Evolutionary conservation across 768 basidiomycete genomes (phyloP).

Genomic region (Rhizopogon roseolus): DNA sequence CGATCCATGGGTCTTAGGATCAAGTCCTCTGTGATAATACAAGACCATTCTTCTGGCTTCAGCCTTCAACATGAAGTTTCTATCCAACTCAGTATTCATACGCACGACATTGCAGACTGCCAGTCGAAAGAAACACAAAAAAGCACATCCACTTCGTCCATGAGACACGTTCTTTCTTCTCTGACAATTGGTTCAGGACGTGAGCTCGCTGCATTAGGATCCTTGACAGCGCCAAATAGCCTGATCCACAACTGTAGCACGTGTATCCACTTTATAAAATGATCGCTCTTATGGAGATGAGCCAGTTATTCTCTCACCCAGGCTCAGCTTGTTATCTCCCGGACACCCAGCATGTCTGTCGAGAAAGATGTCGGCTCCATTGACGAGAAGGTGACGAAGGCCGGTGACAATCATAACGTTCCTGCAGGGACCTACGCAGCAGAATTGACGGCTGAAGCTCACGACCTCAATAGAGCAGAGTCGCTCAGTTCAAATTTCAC

Average conservation of each 20-base stretch:
- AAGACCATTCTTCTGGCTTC: too few species aligned
- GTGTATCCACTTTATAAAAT: conserved; percentile 24
- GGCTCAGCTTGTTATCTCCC: background rate
- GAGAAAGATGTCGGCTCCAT: conserved; percentile 11
- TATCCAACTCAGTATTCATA: too few species aligned
- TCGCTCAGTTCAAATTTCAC: conserved; percentile 56
- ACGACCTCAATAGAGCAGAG: conserved; percentile 35
- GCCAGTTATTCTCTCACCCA: background rate
- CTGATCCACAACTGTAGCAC: conserved; percentile 9
- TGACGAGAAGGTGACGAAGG: conserved; percentile 7
- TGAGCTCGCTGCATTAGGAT: background rate
- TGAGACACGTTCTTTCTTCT: background rate
- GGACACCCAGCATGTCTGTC: conserved; percentile 12
- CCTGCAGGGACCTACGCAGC: too few species aligned
- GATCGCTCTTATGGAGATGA: background rate
- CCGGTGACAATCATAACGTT: conserved; percentile 9
- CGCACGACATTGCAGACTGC: too few species aligned
- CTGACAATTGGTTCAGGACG: background rate
- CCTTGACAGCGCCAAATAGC: conserved; percentile 4
- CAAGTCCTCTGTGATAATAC: too few species aligned
- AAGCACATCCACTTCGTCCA: background rate
- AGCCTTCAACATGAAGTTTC: too few species aligned
- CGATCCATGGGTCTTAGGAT: too few species aligned
- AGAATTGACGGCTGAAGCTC: conserved; percentile 16
- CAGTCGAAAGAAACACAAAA: too few species aligned